Base-by-base conservation (phyloP, 2,329 filamentous ascomycete genomes). In the Penicillium sp. region DNA sequence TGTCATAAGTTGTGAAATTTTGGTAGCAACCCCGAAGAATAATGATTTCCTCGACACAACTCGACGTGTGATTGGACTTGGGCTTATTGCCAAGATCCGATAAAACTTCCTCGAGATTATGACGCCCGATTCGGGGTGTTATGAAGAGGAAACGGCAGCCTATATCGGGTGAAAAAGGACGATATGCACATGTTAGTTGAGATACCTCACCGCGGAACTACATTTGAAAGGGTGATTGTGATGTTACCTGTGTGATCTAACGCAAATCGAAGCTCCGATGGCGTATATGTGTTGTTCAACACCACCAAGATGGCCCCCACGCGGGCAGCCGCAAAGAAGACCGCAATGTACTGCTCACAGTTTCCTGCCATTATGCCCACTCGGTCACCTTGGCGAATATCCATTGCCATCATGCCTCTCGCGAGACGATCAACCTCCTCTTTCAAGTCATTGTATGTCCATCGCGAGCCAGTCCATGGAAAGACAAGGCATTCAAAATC, bases 261-360 rank as follows among this genome's bases (percentile, higher is more conserved):
- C 8, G 84, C 86, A 66, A 86, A 85, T 63, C 82, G 77, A 41
- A 85, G 82, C 68, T 90, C 86, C 1, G 78, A 80, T 2, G 83
- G 76, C 1, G 86, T 90, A 64, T 90, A 90, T 0, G 86, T 90
- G 69, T 89, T 90, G 71, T 90, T 90, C 55, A 90, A 72, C 39
- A 90, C 88, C 27, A 90, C 86, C 45, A 90, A 73, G 39, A 85
- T 82, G 40, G 79, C 82, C 8, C 84, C 83, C 13, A 86, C 51
- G 40, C 80, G 76, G 36, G 83, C 81, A 9, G 82, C 83, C 3
- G 84, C 85, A 56, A 89, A 88, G 73, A 88, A 87, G 12, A 88
- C 77, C 3, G 84, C 77, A 28, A 86, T 68, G 50, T 74, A 79
- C 55, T 79, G 74, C 51, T 79, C 76, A 54, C 77, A 78, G 53